A percentile compares a stretch with the other conserved stretches of the same genome.
These are phyloP conservation scores for Leccinum variicolor DNA, from an alignment of 768 basidiomycete species.

Conservation along the genomic window DNA sequence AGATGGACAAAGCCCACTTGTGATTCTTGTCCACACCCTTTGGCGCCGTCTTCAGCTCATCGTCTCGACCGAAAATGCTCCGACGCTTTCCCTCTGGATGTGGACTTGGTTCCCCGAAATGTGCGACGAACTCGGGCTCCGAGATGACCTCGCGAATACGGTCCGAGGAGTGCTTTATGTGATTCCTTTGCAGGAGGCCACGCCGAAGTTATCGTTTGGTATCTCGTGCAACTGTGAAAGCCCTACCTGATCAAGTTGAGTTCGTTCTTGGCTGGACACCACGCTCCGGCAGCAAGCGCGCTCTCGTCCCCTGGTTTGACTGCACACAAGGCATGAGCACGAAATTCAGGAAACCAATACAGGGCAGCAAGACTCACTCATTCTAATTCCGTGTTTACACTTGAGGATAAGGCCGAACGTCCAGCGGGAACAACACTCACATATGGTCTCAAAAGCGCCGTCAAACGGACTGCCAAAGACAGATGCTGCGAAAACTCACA, in stretches of 20 bases:
- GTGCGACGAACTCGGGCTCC: slow-evolving; percentile 62
- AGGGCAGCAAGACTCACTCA: slow-evolving; percentile 12
- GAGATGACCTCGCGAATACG: slow-evolving; percentile 69
- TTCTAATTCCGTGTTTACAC: slow-evolving; percentile 10
- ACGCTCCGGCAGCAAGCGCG: slow-evolving; percentile 74
- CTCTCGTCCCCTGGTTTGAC: slow-evolving; percentile 67
- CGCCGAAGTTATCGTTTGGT: not conserved
- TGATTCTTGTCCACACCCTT: slow-evolving; percentile 88
- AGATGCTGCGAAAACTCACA: slow-evolving; percentile 48
- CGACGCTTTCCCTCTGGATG: slow-evolving; percentile 58
- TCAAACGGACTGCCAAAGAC: not conserved
- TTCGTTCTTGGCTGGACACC: slow-evolving; percentile 79
- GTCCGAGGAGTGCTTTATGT: slow-evolving; percentile 57
- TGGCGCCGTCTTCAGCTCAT: slow-evolving; percentile 86
- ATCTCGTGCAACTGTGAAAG: not conserved
- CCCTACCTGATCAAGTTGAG: slow-evolving; percentile 67
- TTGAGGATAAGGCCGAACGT: not conserved
- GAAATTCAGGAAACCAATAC: not conserved
- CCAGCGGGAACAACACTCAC: slow-evolving; percentile 4
- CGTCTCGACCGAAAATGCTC: slow-evolving; percentile 85
- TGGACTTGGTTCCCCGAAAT: slow-evolving; percentile 71
- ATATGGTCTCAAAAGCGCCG: slow-evolving; percentile 20
- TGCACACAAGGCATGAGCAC: slow-evolving; percentile 27
- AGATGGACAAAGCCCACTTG: slow-evolving; percentile 40
- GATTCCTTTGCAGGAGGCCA: slow-evolving; percentile 39